These are phyloP conservation scores for Barnettozyma populi DNA, from an alignment of 805 yeast species.

Conservation along the genomic window DNA sequence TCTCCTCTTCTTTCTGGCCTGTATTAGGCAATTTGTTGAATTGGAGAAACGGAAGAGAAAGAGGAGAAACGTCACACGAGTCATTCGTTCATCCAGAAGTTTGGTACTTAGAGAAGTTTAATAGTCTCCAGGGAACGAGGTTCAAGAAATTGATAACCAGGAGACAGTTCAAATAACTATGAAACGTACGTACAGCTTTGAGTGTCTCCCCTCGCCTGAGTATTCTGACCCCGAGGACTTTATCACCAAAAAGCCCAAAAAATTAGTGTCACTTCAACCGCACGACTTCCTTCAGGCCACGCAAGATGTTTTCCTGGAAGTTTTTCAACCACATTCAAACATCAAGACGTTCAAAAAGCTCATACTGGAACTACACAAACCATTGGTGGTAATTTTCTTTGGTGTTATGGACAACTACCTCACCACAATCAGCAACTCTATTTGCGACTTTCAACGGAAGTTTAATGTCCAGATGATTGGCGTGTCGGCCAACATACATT, in stretches of 20 bases:
- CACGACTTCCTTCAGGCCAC: slow-evolving; percentile 12
- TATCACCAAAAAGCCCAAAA: background rate
- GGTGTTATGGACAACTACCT: slow-evolving; percentile 19
- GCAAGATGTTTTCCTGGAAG: slow-evolving; percentile 12
- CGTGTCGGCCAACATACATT: slow-evolving; percentile 13
- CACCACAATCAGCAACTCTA: slow-evolving; percentile 6
- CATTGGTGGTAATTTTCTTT: slow-evolving; percentile 21
- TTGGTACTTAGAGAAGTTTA: background rate
- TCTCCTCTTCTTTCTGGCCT: background rate
- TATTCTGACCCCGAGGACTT: slow-evolving; percentile 7
- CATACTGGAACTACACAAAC: slow-evolving; percentile 3
- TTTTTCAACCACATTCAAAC: slow-evolving; percentile 4
- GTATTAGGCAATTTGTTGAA: background rate
- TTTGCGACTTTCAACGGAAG: background rate
- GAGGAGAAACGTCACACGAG: background rate
- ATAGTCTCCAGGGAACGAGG: no score
- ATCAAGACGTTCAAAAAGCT: slow-evolving; percentile 2
- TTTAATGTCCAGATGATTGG: slow-evolving; percentile 18
- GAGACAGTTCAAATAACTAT: background rate
- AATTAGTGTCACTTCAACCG: background rate
- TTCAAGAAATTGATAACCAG: background rate
- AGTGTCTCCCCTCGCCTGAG: slow-evolving; percentile 17
- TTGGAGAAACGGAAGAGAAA: background rate
- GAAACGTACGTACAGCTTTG: slow-evolving; percentile 10
- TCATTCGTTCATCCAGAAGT: background rate